phyloP scores from a whole-genome alignment of 2,329 filamentous ascomycete genomes.

The Colletotrichum lupini region DNA sequence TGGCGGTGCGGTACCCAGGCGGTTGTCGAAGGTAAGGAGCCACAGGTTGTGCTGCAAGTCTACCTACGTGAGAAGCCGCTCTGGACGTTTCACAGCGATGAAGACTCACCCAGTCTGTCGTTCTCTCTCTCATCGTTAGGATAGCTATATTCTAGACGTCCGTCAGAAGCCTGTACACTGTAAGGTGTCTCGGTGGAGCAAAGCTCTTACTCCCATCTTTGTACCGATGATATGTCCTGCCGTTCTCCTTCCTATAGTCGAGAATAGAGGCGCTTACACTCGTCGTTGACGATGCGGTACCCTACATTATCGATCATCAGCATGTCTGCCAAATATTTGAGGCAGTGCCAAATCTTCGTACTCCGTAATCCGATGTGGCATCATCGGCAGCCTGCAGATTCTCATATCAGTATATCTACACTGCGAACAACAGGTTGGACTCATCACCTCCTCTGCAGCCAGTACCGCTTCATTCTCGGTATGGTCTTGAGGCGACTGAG shows the following conservation, averaged over 20 bases:
- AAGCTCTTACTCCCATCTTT: neutral
- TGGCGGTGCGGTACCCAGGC: neutral
- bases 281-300: neutral
- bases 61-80: neutral
- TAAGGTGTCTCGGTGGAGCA: neutral
- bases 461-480: too few species aligned
- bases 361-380: too few species aligned
- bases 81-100: neutral
- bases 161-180: neutral
- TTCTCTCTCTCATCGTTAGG: conserved; percentile 33
- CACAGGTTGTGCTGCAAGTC: neutral
- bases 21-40: neutral
- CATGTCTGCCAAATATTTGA: too few species aligned
- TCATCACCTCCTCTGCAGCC: too few species aligned
- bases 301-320: neutral
- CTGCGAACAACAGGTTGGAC: too few species aligned
- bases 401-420: too few species aligned
- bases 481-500: too few species aligned
- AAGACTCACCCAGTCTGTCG: conserved; percentile 21
- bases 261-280: neutral
- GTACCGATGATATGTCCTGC: conserved; percentile 7
- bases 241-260: neutral
- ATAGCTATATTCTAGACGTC: conserved; percentile 16
- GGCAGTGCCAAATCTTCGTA: too few species aligned
- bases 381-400: too few species aligned